phyloP scores from a whole-genome alignment of 768 basidiomycete species.

The Albatrellus ellisii region DNA sequence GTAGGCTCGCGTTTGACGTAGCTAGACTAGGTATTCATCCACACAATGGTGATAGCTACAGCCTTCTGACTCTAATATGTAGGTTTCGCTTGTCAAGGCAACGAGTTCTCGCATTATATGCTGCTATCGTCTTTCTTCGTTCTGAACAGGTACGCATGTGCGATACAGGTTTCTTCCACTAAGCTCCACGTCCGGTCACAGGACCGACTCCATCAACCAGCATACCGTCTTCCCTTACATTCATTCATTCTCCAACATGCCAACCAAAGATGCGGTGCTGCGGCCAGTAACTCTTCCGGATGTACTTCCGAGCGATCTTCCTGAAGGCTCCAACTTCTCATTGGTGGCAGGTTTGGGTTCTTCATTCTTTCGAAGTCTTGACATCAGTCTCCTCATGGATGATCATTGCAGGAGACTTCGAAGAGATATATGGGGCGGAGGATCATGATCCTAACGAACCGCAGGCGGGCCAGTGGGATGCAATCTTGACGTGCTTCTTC shows the following conservation, averaged over 20 bases:
- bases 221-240: constrained; percentile 81
- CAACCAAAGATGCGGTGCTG: constrained; percentile 44
- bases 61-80: neutral
- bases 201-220: constrained; percentile 53
- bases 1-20: constrained; percentile 79
- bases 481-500: constrained; percentile 91
- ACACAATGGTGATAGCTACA: neutral
- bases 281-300: constrained; percentile 68
- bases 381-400: constrained; percentile 2
- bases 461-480: constrained; percentile 75
- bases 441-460: constrained; percentile 40
- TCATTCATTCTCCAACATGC: constrained; percentile 84
- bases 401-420: constrained; percentile 60
- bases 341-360: constrained; percentile 62
- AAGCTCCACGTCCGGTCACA: constrained; percentile 11
- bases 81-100: constrained; percentile 90
- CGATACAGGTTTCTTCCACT: neutral
- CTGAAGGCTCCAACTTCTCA: constrained; percentile 54
- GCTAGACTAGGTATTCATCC: constrained; percentile 53
- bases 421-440: constrained; percentile 69
- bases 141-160: constrained; percentile 60
- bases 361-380: neutral
- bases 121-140: constrained; percentile 81
- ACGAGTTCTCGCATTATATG: constrained; percentile 96
- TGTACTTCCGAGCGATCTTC: constrained; percentile 63